Conservation (phyloP, 805 yeast species). For the Candida multigemmis region DNA sequence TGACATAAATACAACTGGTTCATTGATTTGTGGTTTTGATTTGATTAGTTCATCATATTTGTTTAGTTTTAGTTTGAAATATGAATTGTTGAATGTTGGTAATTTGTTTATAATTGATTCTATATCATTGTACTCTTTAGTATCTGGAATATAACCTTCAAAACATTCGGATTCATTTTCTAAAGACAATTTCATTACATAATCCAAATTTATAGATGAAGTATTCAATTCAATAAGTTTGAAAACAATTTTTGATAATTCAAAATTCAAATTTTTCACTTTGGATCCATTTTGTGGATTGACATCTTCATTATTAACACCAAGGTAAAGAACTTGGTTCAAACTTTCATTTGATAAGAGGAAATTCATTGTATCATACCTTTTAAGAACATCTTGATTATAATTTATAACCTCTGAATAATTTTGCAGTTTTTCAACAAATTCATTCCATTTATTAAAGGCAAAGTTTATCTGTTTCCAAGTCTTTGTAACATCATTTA, state of each 20-base stretch:
- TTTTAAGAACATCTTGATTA: conserved; percentile 29
- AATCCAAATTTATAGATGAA: conserved; percentile 39
- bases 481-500: conserved; percentile 53
- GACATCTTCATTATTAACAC: conserved; percentile 23
- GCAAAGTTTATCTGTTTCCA: conserved; percentile 64
- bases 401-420: conserved; percentile 28
- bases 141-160: conserved; percentile 28
- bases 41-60: conserved; percentile 24
- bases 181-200: conserved; percentile 58
- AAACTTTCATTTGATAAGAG: conserved; percentile 34
- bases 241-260: conserved; percentile 31
- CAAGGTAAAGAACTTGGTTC: conserved; percentile 32
- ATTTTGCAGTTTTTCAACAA: conserved; percentile 41
- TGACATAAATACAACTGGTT: too few relatives aligned
- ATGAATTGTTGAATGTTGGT: conserved; percentile 26
- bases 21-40: neutral
- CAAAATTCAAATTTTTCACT: conserved; percentile 3
- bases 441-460: conserved; percentile 76
- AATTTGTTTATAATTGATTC: too few relatives aligned
- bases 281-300: conserved; percentile 7
- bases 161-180: conserved; percentile 51
- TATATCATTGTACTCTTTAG: too few relatives aligned
- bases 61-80: conserved; percentile 21
- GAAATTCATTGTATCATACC: conserved; percentile 33
- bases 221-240: conserved; percentile 34